Base-by-base conservation (phyloP, 1,139 yeast species). In the Nakaseomyces delphensis region DNA sequence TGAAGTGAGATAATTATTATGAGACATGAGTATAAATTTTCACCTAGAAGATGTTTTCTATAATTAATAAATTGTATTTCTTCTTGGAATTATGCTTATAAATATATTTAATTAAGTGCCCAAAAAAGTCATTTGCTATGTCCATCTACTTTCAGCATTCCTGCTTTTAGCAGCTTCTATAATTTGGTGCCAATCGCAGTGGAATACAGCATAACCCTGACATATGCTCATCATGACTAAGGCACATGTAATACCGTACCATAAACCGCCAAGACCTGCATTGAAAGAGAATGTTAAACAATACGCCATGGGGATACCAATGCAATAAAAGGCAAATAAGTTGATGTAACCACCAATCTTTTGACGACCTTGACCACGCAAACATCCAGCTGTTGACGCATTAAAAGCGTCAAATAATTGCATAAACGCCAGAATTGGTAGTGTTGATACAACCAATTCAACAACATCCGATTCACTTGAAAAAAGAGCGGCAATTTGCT, bases 311-410 rank as follows among this genome's bases (percentile, higher is more conserved):
- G 96, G 96, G n/a, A 81, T 64, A 2, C 83, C 86, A 38, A 79
- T 60, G 29, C 69, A 63, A 62, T 87, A 87, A 61, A 87, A 87
- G 6, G 86, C 79, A 39, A 84, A 66, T 43, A 87, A 71, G 55
- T 86, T 87, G 45, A 87, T 73, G 30, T 76, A 66, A 0, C 96
- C 95, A 3, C 96, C 96, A 43, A 85, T 73, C 48, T 77, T 79
- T 61, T 87, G 96, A 44, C 79, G 69, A 0, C 96, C 96, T 60
- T 84, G 83, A 2, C 96, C 96, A 48, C 96, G 68, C 46, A 87
- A 65, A 38, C 86, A 76, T 0, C 96, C 96, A 43, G 87, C 83
- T 7, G 87, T 81, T 73, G 51, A 83, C 1, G 86, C 87, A 15
- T 91, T 86, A 19, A 83, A 66, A 7, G 93, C 86, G 60, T 87